Conservation (phyloP, 2,329 filamentous ascomycete species). For the Pseudopyrenochaeta lycopersici region DNA sequence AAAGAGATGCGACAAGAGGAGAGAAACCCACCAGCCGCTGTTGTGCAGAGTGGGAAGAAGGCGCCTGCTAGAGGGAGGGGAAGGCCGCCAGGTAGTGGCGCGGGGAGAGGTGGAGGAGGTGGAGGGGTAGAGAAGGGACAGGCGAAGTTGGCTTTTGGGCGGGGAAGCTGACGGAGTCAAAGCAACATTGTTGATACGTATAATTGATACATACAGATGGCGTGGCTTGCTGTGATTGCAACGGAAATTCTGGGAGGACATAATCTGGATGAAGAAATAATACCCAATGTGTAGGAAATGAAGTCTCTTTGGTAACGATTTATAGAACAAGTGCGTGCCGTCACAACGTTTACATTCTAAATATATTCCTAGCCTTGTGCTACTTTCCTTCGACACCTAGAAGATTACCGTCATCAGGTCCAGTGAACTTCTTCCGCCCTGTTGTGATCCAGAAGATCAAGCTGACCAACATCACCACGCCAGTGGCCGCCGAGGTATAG, state of each 20-base stretch:
- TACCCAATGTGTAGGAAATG: too few species aligned
- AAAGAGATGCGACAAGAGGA: slow-evolving; percentile 58
- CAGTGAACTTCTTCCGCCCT: slow-evolving; percentile 60
- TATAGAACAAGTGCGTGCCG: too few species aligned
- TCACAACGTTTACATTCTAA: background rate
- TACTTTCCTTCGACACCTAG: slow-evolving; percentile 14
- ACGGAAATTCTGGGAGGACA: too few species aligned
- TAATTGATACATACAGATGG: background rate
- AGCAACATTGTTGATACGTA: background rate
- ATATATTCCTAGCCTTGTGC: background rate
- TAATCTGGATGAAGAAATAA: too few species aligned
- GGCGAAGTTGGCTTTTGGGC: slow-evolving; percentile 55
- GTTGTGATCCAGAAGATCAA: slow-evolving; percentile 62
- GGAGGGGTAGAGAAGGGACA: slow-evolving; percentile 54
- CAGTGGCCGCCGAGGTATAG: slow-evolving; percentile 65
- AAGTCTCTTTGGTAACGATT: too few species aligned
- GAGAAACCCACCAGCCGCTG: slow-evolving; percentile 14
- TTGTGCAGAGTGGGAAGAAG: slow-evolving; percentile 11
- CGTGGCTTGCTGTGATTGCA: background rate
- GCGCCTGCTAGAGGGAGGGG: slow-evolving; percentile 41
- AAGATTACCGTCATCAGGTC: slow-evolving; percentile 50
- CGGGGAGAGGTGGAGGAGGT: slow-evolving; percentile 10
- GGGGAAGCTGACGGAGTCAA: slow-evolving; percentile 11
- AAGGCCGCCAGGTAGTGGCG: slow-evolving; percentile 43
- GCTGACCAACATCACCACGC: slow-evolving; percentile 62